Percentiles rank a stretch among this genome's conserved stretches.
phyloP scores from a whole-genome alignment of 148 eudicot genomes.

The Camellia granthamiana region DNA sequence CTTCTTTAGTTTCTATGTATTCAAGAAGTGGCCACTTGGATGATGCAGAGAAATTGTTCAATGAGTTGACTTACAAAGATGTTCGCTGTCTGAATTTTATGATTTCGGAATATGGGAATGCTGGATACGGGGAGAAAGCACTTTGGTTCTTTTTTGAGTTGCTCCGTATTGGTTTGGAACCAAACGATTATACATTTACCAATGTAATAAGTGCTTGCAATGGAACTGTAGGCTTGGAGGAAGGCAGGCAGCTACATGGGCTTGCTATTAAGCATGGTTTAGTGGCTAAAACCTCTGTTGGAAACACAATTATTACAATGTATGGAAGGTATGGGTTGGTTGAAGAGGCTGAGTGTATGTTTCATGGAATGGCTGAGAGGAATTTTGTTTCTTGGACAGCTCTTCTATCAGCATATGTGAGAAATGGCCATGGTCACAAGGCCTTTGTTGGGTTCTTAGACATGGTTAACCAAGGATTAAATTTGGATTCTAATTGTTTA shows the following conservation, averaged over 20 bases:
- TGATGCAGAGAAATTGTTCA: constrained; percentile 14
- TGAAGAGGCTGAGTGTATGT: constrained; percentile 21
- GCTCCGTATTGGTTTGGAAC: neutral
- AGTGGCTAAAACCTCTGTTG: constrained; percentile 9
- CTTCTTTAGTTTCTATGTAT: constrained; percentile 22
- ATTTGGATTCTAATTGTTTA: constrained; percentile 19
- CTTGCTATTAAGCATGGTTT: constrained; percentile 15
- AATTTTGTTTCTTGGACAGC: constrained; percentile 27
- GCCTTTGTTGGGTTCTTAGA: constrained; percentile 13
- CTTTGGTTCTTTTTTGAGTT: neutral
- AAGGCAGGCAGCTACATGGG: constrained; percentile 21
- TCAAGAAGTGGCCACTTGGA: constrained; percentile 21
- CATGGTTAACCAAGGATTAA: constrained; percentile 12
- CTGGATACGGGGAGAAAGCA: constrained; percentile 13
- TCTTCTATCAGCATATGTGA: constrained; percentile 17
- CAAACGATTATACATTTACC: constrained; percentile 12
- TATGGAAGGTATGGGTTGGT: constrained; percentile 19
- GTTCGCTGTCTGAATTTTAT: constrained; percentile 19
- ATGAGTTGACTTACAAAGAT: constrained; percentile 10
- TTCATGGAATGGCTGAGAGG: constrained; percentile 9
- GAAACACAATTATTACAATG: constrained; percentile 18
- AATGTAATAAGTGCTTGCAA: constrained; percentile 12
- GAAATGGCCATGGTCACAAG: constrained; percentile 13
- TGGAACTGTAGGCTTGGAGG: neutral
- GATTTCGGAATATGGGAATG: constrained; percentile 18